Conservation (phyloP, 2,329 filamentous ascomycete genomes). For the Epichloe coenophiala region DNA sequence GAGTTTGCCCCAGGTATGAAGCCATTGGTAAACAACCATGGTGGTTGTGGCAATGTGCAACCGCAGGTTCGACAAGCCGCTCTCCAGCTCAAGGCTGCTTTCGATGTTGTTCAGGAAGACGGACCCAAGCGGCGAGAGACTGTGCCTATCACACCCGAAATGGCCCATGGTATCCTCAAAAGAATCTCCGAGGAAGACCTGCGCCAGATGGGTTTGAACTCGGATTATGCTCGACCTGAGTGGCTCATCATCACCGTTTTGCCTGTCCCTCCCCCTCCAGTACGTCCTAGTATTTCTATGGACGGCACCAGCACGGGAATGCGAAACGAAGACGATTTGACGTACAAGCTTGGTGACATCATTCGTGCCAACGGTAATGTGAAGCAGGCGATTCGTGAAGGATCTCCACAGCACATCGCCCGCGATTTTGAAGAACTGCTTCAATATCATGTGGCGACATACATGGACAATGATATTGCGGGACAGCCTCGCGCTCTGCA, state of each 20-base stretch:
- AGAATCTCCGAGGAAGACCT: constrained; percentile 74
- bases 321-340: constrained; percentile 96
- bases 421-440: constrained; percentile 82
- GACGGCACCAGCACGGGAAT: constrained; percentile 86
- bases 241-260: constrained; percentile 97
- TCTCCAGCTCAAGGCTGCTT: constrained; percentile 62
- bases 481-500: constrained; percentile 88
- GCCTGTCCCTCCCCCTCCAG: constrained; percentile 92
- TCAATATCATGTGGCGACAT: constrained; percentile 96
- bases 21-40: constrained; percentile 48
- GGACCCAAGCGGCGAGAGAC: constrained; percentile 63
- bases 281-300: constrained; percentile 93
- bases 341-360: constrained; percentile 97
- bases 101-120: constrained; percentile 56
- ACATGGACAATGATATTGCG: constrained; percentile 99
- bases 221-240: constrained; percentile 88
- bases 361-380: constrained; percentile 96
- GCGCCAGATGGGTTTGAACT: constrained; percentile 77
- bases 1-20: constrained; percentile 50
- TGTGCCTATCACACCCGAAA: constrained; percentile 66
- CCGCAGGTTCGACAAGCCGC: constrained; percentile 81
- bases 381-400: constrained; percentile 77
- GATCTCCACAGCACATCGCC: constrained; percentile 80
- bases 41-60: constrained; percentile 85
- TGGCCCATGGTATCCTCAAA: constrained; percentile 75